Conservation (phyloP, 2,329 filamentous ascomycete genomes). For the Apiospora malaysiana region DNA sequence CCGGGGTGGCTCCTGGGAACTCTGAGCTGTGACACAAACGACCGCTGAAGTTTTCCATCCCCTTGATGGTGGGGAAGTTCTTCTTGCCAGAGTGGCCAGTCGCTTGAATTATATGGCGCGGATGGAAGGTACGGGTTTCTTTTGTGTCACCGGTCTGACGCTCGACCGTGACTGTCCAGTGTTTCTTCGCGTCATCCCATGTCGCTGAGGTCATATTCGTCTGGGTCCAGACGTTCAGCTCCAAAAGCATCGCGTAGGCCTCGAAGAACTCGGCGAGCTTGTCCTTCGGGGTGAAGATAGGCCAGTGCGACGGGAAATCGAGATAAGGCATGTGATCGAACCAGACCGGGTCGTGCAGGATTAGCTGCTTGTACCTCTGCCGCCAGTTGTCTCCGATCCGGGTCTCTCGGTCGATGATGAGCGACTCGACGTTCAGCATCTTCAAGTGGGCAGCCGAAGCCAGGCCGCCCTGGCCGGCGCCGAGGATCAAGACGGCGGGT, state of each 20-base stretch:
- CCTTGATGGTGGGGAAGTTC: conserved; percentile 62
- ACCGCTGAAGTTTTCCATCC: conserved; percentile 60
- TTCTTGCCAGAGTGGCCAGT: conserved; percentile 74
- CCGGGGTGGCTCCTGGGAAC: conserved; percentile 44
- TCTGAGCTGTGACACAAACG: conserved; percentile 60
- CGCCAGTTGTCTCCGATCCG: conserved; percentile 70
- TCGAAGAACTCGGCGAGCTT: conserved; percentile 74
- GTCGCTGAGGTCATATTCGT: conserved; percentile 54
- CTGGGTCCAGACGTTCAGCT: conserved; percentile 70
- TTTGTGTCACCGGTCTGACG: conserved; percentile 34
- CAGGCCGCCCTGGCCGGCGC: conserved; percentile 63
- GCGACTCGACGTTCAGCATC: conserved; percentile 59
- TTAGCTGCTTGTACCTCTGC: conserved; percentile 66
- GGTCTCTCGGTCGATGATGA: conserved; percentile 65
- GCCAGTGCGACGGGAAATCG: conserved; percentile 68
- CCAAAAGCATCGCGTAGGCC: conserved; percentile 66
- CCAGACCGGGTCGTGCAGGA: conserved; percentile 71
- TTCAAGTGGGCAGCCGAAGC: conserved; percentile 64
- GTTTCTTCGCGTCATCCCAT: conserved; percentile 54
- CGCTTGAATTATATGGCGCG: conserved; percentile 68
- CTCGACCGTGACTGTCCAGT: conserved; percentile 57
- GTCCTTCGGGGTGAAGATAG: conserved; percentile 74
- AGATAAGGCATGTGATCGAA: conserved; percentile 69
- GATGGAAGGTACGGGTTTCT: conserved; percentile 61
- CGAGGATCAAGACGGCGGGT: conserved; percentile 66